Percentiles rank a stretch among this genome's conserved stretches.
Conservation (phyloP, 164 flowering plant species). For the Annona squamosa region DNA sequence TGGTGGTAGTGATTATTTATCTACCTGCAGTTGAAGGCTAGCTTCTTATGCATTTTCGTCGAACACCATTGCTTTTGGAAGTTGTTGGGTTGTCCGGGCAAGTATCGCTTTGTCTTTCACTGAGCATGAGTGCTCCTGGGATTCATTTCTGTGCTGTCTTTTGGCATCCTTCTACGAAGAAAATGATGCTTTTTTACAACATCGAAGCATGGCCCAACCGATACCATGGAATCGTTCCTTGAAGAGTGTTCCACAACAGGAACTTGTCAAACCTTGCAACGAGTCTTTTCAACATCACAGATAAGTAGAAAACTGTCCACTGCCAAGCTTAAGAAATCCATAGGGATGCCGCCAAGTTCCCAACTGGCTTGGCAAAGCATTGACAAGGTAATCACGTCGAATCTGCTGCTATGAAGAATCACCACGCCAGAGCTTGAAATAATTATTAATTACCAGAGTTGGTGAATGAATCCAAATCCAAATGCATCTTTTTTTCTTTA, state of each 20-base stretch:
- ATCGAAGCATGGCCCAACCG: too few species aligned
- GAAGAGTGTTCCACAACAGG: too few species aligned
- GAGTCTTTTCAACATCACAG: background rate
- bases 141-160: too few species aligned
- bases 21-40: background rate
- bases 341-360: background rate
- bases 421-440: background rate
- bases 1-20: background rate
- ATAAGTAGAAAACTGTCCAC: background rate
- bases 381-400: background rate
- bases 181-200: too few species aligned
- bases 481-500: too few species aligned
- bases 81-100: too few species aligned
- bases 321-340: background rate
- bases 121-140: too few species aligned
- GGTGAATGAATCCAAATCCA: background rate
- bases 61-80: too few species aligned
- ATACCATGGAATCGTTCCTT: too few species aligned
- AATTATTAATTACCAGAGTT: background rate
- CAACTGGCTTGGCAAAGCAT: background rate
- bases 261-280: background rate
- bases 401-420: background rate
- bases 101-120: too few species aligned
- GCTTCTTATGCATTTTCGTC: background rate
- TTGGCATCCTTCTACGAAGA: too few species aligned